Evolutionary conservation across 1,284 basidiomycete species (phyloP).

Genomic region (Ustilago cynodontis): DNA sequence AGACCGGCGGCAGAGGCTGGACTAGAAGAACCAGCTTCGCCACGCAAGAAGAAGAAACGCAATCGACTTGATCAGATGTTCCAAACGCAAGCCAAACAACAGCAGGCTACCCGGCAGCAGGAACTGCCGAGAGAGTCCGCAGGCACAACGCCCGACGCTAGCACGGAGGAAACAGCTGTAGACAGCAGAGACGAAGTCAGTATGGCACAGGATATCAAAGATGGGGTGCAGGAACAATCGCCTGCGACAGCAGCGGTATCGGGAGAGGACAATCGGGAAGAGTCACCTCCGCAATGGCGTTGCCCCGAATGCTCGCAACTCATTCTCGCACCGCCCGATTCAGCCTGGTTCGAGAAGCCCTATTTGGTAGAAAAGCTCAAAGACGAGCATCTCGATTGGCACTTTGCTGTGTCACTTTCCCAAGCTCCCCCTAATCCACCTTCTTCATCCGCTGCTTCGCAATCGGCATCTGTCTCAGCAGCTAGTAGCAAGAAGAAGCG

Average conservation of each 20-base stretch:
- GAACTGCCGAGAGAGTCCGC: slow-evolving; percentile 4
- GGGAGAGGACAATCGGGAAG: slow-evolving; percentile 15
- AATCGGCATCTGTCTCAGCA: not conserved
- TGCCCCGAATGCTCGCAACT: slow-evolving; percentile 53
- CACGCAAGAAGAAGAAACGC: slow-evolving; percentile 43
- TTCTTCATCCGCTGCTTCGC: not conserved
- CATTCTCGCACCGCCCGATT: slow-evolving; percentile 29
- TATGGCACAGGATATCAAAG: not conserved
- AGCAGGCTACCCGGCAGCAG: slow-evolving; percentile 10
- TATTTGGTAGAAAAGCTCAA: slow-evolving; percentile 45
- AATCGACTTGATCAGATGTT: slow-evolving; percentile 36
- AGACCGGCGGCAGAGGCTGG: slow-evolving; percentile 21
- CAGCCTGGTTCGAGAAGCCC: slow-evolving; percentile 44
- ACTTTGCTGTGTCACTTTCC: slow-evolving; percentile 58
- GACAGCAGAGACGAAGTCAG: not conserved
- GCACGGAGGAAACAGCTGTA: not conserved
- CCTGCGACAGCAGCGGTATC: not conserved
- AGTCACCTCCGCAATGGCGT: slow-evolving; percentile 37
- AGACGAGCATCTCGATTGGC: slow-evolving; percentile 63
- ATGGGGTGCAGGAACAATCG: not conserved
- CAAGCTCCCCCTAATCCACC: slow-evolving; percentile 21
- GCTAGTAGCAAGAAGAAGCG: slow-evolving; percentile 33
- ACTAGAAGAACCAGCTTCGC: slow-evolving; percentile 13
- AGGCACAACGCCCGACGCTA: not conserved
- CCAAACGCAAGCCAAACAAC: slow-evolving; percentile 28